Evolutionary conservation across 2,329 filamentous ascomycete genomes (phyloP), one percentile per base, ranked within the genome.

Genomic region (Lizonia empirigonia): DNA sequence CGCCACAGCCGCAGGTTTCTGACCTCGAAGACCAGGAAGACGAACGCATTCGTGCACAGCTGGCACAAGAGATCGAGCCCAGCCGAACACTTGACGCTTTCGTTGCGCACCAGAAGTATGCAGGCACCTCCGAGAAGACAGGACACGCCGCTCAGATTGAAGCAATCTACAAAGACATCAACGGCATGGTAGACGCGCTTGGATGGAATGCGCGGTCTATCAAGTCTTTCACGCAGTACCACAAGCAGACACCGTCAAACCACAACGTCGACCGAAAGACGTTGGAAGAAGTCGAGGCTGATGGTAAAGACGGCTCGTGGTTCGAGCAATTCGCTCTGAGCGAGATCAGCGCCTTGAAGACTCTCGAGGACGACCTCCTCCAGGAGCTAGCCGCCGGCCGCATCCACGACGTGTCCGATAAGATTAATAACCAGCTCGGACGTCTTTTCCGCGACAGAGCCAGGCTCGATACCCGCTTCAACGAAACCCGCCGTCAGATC

Each of bases 161-260:
- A 62, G 74, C 74, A 42, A 67, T 81, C 42, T 94, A 90, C 70
- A 83, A 88, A 35, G 90, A 93, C 64, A 89, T 93, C 69, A 93
- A 94, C 71, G 89, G 89, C 10, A 99, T 97, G 94, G 86, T 99
- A 34, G 91, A 97, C 64, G 93, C 90, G 0, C 77, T 97, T 32
- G 93, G 93, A 8, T 82, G 97, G 40, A 97, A 97, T 68, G 85
- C 89, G 5, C 83, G 93, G 13, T 85, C 81, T 7, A 64, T 87
- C 33, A 73, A 78, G 16, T 77, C 80, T 0, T 87, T 82, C 63
- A 73, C 92, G 34, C 80, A 83, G 47, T 90, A 87, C 7, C 89
- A 95, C 60, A 56, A 62, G 38, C 53, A 63, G 23, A 58, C 63
- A 5, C 58, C 60, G n/a, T 73, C 77, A 40, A 78, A 81, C 42